Conservation (phyloP, 116 monocot species). For the Thalassia testudinum region DNA sequence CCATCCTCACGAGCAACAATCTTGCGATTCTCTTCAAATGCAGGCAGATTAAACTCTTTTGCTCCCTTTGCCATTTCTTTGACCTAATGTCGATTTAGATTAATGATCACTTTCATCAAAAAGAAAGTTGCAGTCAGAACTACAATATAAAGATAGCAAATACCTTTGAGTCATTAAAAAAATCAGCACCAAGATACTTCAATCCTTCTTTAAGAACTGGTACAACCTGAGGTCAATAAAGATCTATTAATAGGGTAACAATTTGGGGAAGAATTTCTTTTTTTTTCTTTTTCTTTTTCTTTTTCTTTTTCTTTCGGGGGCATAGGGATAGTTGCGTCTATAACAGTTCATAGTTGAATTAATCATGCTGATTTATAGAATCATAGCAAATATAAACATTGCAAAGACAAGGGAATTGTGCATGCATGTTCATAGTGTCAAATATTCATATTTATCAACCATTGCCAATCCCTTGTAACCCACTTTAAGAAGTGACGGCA, state of each 20-base stretch:
- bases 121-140: not conserved
- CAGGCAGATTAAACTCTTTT: constrained; percentile 50
- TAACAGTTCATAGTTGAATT: too few relatives aligned
- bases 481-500: too few relatives aligned
- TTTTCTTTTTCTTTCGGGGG: too few relatives aligned
- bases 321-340: not conserved
- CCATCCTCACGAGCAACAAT: constrained; percentile 64
- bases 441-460: too few relatives aligned
- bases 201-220: constrained; percentile 31
- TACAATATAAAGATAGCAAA: not conserved
- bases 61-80: constrained; percentile 73
- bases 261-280: not conserved
- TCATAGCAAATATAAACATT: too few relatives aligned
- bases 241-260: not conserved
- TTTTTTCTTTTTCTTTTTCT: too few relatives aligned
- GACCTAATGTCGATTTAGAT: constrained; percentile 18
- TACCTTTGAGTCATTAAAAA: constrained; percentile 76
- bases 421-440: too few relatives aligned
- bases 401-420: too few relatives aligned
- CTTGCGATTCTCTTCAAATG: constrained; percentile 46
- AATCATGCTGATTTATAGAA: too few relatives aligned
- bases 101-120: not conserved
- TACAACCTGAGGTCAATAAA: constrained; percentile 16
- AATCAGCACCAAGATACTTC: constrained; percentile 43
- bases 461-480: too few relatives aligned